Conservation (phyloP, 1,139 yeast species). For the Saccharomyces uvarum region DNA sequence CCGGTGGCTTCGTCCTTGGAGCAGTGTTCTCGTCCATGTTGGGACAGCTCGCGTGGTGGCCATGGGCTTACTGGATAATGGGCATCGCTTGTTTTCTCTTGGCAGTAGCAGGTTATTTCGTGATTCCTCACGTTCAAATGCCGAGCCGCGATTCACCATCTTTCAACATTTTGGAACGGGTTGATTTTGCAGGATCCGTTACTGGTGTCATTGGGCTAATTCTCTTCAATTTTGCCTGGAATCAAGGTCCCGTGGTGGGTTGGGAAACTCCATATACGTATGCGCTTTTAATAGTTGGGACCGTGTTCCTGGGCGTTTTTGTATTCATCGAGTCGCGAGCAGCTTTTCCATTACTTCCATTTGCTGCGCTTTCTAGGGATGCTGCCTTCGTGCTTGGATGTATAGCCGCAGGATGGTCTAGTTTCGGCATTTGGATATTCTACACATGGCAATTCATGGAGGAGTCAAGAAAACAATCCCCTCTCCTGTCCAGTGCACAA, state of each 20-base stretch:
- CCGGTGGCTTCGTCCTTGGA: conserved; percentile 43
- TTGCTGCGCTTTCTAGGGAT: conserved; percentile 36
- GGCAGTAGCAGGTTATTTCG: conserved; percentile 27
- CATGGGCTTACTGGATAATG: conserved; percentile 43
- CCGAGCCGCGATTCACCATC: background rate
- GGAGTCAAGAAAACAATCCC: conserved; percentile 32
- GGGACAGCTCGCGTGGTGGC: conserved; percentile 40
- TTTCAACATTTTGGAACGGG: background rate
- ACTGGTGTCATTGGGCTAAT: conserved; percentile 45
- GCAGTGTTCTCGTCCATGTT: conserved; percentile 41
- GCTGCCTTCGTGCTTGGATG: conserved; percentile 42
- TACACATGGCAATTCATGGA: conserved; percentile 37
- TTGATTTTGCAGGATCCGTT: conserved; percentile 36
- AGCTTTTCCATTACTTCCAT: conserved; percentile 43
- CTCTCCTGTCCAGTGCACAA: conserved; percentile 37
- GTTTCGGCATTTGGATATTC: conserved; percentile 53
- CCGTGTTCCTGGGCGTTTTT: conserved; percentile 35
- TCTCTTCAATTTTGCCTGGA: conserved; percentile 49
- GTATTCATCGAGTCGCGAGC: conserved; percentile 35
- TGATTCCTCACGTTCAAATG: conserved; percentile 31
- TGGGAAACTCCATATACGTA: conserved; percentile 48
- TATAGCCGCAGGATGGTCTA: conserved; percentile 50
- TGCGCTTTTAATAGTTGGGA: conserved; percentile 43
- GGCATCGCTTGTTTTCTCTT: conserved; percentile 33
- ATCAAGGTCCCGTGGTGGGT: conserved; percentile 56